Conservation (phyloP, 306 rosid genomes). For the Dalbergia cultrata region DNA sequence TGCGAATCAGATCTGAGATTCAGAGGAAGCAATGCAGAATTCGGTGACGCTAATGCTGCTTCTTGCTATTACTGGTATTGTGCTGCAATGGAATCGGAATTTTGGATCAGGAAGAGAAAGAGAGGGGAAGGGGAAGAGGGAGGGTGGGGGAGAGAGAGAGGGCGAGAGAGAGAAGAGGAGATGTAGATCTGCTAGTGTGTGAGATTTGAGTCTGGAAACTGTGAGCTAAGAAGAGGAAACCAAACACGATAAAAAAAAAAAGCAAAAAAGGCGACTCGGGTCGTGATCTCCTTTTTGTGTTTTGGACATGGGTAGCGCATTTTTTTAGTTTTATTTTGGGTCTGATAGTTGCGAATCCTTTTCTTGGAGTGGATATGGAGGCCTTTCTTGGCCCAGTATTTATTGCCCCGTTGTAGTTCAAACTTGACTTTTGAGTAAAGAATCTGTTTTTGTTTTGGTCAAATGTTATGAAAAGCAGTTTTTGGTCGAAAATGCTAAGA, state of each 20-base stretch:
- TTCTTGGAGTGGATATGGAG: too few species aligned
- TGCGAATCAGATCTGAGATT: constrained; percentile 33
- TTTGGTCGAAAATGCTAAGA: too few species aligned
- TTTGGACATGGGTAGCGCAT: neutral
- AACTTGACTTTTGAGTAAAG: too few species aligned
- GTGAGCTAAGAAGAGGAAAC: neutral
- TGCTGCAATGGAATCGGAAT: neutral
- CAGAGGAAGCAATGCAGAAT: neutral
- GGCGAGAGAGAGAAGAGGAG: neutral
- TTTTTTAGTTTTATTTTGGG: too few species aligned
- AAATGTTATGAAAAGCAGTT: too few species aligned
- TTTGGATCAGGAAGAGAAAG: neutral
- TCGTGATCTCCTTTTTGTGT: neutral
- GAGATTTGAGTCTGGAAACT: neutral
- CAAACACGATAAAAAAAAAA: too few species aligned
- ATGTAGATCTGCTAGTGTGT: neutral
- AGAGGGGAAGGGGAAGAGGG: neutral
- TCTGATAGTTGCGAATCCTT: too few species aligned
- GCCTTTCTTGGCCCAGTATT: too few species aligned
- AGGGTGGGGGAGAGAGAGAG: neutral
- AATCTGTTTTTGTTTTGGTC: too few species aligned
- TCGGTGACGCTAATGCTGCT: neutral
- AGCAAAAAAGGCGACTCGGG: neutral
- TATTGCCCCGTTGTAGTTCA: too few species aligned
- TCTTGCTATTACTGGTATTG: neutral